A percentile compares a stretch with the other conserved stretches of the same genome.
Conservation (phyloP, 2,329 filamentous ascomycete species). For the Trichophyton rubrum region DNA sequence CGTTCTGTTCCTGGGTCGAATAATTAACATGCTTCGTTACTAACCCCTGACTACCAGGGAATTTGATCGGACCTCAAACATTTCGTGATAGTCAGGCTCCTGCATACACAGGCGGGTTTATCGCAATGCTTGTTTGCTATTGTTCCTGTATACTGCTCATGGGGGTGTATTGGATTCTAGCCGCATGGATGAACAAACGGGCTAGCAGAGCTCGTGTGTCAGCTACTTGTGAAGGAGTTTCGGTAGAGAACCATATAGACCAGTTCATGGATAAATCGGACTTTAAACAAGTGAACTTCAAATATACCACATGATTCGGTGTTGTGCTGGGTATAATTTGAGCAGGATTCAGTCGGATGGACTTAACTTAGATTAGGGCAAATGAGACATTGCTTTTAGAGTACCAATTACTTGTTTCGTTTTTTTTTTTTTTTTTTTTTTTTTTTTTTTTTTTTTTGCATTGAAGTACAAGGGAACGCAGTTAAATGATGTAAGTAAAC, state of each 20-base stretch:
- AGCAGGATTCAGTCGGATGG: background rate
- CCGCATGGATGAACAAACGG: constrained; percentile 12
- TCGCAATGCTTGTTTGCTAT: constrained; percentile 27
- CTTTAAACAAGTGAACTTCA: constrained; percentile 17
- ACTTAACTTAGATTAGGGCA: too few relatives aligned
- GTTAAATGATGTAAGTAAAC: too few relatives aligned
- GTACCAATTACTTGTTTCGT: too few relatives aligned
- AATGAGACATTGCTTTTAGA: too few relatives aligned
- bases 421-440: too few relatives aligned
- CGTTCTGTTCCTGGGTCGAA: background rate
- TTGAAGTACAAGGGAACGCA: too few relatives aligned
- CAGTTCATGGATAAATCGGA: constrained; percentile 19
- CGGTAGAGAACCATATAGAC: constrained; percentile 8
- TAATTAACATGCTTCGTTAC: background rate
- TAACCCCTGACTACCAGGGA: constrained; percentile 15
- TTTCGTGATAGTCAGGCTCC: constrained; percentile 31
- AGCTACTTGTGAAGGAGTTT: background rate
- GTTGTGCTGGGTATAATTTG: background rate
- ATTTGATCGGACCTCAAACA: constrained; percentile 33
- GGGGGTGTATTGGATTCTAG: constrained; percentile 22
- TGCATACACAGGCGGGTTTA: constrained; percentile 26
- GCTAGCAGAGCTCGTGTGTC: constrained; percentile 4
- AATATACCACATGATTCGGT: constrained; percentile 17
- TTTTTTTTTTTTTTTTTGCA: too few relatives aligned
- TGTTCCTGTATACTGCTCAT: constrained; percentile 24